Evolutionary conservation across 2,329 filamentous ascomycete species (phyloP).

Genomic region (Hypocrella siamensis): DNA sequence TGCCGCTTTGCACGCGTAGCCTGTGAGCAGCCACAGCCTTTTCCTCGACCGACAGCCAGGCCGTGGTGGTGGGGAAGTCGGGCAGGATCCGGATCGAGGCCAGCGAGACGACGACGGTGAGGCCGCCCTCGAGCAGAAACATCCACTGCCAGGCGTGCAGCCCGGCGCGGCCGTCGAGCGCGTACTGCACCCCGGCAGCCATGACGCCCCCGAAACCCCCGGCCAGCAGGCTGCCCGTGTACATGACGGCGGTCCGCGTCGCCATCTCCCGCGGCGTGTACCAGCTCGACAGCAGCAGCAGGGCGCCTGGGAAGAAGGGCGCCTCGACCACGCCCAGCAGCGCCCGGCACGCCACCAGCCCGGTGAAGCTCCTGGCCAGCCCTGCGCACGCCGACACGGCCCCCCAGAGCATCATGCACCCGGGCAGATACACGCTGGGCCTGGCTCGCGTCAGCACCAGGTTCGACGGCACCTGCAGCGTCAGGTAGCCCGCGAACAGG

Average conservation of each 20-base stretch:
- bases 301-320: slow-evolving; percentile 18
- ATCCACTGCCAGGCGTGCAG: slow-evolving; percentile 17
- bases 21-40: slow-evolving; percentile 5
- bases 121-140: slow-evolving; percentile 15
- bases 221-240: slow-evolving; percentile 21
- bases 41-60: slow-evolving; percentile 15
- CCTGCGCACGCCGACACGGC: slow-evolving; percentile 25
- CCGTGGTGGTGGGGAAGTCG: slow-evolving; percentile 23
- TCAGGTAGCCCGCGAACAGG: slow-evolving; percentile 19
- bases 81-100: slow-evolving; percentile 9
- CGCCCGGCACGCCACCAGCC: slow-evolving; percentile 25
- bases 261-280: slow-evolving; percentile 35
- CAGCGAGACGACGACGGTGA: slow-evolving; percentile 13
- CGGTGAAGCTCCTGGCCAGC: slow-evolving; percentile 22
- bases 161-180: slow-evolving; percentile 11
- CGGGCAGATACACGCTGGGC: slow-evolving; percentile 26
- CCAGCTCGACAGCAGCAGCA: slow-evolving; percentile 32
- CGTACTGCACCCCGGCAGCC: slow-evolving; percentile 23
- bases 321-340: slow-evolving; percentile 24
- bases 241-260: slow-evolving; percentile 27
- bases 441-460: slow-evolving; percentile 22
- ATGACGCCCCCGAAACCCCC: slow-evolving; percentile 27
- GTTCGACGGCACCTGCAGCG: slow-evolving; percentile 20
- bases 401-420: slow-evolving; percentile 21
- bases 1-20: slow-evolving; percentile 3